Conservation (phyloP, 805 yeast genomes). For the Nakazawaea pomicola region DNA sequence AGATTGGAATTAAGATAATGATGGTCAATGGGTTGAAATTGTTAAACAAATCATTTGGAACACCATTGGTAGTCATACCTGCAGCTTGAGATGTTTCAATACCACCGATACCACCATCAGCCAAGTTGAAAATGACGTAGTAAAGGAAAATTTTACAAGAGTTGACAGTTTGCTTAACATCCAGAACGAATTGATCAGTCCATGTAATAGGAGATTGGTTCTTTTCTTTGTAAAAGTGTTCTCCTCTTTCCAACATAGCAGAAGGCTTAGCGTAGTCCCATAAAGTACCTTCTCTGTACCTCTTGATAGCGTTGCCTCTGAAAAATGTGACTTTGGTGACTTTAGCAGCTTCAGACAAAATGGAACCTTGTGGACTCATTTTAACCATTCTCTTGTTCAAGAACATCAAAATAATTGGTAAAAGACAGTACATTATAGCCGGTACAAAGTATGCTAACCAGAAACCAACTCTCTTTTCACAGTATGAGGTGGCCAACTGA, state of each 20-base stretch:
- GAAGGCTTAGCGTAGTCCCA: slow-evolving; percentile 48
- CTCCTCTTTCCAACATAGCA: slow-evolving; percentile 39
- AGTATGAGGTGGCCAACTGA: slow-evolving; percentile 45
- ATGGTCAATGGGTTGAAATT: slow-evolving; percentile 53
- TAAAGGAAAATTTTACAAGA: slow-evolving; percentile 42
- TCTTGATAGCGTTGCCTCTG: slow-evolving; percentile 35
- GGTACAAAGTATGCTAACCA: slow-evolving; percentile 53
- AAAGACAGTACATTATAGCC: slow-evolving; percentile 49
- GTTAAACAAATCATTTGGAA: slow-evolving; percentile 51
- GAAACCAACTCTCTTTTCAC: slow-evolving; percentile 47
- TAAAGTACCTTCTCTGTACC: slow-evolving; percentile 34
- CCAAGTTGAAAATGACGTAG: slow-evolving; percentile 32
- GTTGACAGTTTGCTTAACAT: slow-evolving; percentile 36
- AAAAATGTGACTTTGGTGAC: slow-evolving; percentile 35
- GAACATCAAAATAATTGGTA: slow-evolving; percentile 40
- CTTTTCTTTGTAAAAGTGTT: slow-evolving; percentile 25
- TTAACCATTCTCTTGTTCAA: slow-evolving; percentile 27
- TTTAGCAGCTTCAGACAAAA: slow-evolving; percentile 37
- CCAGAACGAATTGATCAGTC: slow-evolving; percentile 43
- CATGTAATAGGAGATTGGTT: slow-evolving; percentile 26
- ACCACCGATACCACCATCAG: slow-evolving; percentile 46
- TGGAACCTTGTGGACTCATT: slow-evolving; percentile 39
- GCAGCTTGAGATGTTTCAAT: slow-evolving; percentile 50
- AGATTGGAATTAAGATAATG: slow-evolving; percentile 45
- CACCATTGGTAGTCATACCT: slow-evolving; percentile 45